phyloP scores from a whole-genome alignment of 208 protist genomes.

The Porcisia hertigi region DNA sequence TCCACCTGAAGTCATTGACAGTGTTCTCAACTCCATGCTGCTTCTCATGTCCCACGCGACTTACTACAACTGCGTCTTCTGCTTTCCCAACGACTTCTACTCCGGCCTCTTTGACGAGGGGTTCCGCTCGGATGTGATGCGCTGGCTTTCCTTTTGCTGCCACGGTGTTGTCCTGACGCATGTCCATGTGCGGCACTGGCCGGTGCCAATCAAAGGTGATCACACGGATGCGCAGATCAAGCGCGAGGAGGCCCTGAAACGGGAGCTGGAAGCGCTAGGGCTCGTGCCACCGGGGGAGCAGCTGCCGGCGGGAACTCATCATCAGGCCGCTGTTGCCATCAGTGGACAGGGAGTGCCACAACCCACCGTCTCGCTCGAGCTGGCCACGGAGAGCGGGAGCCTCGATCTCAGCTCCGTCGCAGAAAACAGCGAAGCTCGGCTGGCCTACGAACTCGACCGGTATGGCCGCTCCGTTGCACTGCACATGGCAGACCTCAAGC shows the following conservation, averaged over 20 bases:
- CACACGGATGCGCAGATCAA: slow-evolving; percentile 13
- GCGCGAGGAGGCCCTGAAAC: slow-evolving; percentile 5
- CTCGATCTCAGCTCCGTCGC: slow-evolving; percentile 70
- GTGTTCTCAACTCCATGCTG: slow-evolving; percentile 54
- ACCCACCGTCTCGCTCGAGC: background rate
- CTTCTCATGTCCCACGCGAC: slow-evolving; percentile 51
- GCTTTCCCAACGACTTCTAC: slow-evolving; percentile 84
- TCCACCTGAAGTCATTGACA: slow-evolving; percentile 50
- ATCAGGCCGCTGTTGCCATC: background rate
- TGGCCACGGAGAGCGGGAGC: slow-evolving; percentile 26
- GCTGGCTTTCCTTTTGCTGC: slow-evolving; percentile 78
- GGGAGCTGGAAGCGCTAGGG: slow-evolving; percentile 2
- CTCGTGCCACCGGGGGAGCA: background rate
- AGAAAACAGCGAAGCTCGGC: slow-evolving; percentile 69
- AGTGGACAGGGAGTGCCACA: background rate
- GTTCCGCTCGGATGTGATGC: slow-evolving; percentile 72
- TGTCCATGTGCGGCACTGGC: slow-evolving; percentile 66
- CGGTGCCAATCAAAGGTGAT: slow-evolving; percentile 40
- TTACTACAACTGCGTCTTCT: slow-evolving; percentile 65
- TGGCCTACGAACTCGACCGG: slow-evolving; percentile 65
- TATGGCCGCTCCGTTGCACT: slow-evolving; percentile 63
- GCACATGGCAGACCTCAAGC: slow-evolving; percentile 59
- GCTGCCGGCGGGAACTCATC: background rate
- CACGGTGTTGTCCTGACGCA: slow-evolving; percentile 69
- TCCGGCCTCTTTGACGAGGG: slow-evolving; percentile 65